Evolutionary conservation across 768 basidiomycete genomes (phyloP).

Genomic region (Lactifluus pinguis): DNA sequence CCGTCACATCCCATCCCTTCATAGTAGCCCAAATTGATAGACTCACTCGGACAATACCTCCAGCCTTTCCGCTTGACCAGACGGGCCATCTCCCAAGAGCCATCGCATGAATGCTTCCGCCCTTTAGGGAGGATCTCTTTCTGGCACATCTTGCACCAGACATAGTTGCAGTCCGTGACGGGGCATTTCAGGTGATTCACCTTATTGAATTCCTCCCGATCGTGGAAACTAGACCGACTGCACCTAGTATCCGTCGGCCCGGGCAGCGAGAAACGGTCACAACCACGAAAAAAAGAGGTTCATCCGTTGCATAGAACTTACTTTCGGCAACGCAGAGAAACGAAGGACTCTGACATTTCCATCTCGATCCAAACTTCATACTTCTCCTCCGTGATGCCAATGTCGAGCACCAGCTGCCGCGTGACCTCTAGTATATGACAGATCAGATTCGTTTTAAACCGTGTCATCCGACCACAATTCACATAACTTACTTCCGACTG

Average conservation of each 20-base stretch:
- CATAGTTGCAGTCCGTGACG: conserved; percentile 21
- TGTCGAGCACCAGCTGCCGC: conserved; percentile 29
- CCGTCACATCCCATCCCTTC: not conserved
- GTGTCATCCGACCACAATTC: not conserved
- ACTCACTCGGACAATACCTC: conserved; percentile 28
- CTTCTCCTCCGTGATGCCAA: conserved; percentile 37
- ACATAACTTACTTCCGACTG: conserved; percentile 30
- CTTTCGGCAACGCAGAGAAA: conserved; percentile 42
- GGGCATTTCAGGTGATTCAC: conserved; percentile 24
- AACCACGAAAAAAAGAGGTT: no score
- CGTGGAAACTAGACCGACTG: conserved; percentile 20
- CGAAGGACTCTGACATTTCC: conserved; percentile 37
- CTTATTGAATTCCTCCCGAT: conserved; percentile 22
- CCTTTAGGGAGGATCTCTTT: conserved; percentile 20
- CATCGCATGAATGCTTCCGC: conserved; percentile 27
- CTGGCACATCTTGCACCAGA: conserved; percentile 29
- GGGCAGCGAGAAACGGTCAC: not conserved
- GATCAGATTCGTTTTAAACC: not conserved
- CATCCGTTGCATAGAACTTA: conserved; percentile 22
- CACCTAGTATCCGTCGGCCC: conserved; percentile 12
- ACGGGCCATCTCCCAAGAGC: conserved; percentile 24
- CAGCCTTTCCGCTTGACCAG: conserved; percentile 26
- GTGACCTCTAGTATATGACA: conserved; percentile 1
- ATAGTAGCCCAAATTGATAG: no score
- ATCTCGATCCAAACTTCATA: conserved; percentile 38